Conservation (phyloP, 2,329 filamentous ascomycete genomes). For the Aschersonia sp. region DNA sequence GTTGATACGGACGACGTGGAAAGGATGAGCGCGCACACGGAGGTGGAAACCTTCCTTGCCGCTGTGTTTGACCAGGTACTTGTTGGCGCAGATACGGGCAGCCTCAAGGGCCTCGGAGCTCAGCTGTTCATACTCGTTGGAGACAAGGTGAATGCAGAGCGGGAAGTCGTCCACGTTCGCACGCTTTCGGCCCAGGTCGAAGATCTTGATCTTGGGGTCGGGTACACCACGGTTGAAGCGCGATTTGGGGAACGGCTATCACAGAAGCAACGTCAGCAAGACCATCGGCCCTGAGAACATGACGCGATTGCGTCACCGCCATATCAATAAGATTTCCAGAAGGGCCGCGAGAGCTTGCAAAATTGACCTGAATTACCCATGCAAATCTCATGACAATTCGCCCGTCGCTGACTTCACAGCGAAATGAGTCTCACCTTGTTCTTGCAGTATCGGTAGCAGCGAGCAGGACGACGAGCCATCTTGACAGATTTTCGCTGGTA, state of each 20-base stretch:
- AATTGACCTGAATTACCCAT: no score
- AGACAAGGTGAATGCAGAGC: constrained; percentile 96
- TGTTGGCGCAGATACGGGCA: constrained; percentile 99
- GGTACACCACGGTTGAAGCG: constrained; percentile 99
- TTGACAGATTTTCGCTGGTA: constrained; percentile 48
- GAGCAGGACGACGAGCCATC: constrained; percentile 98
- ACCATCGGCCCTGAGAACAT: not conserved
- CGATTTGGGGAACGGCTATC: constrained; percentile 92
- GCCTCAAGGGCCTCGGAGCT: constrained; percentile 98
- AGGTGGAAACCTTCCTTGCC: constrained; percentile 65
- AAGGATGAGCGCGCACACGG: constrained; percentile 83
- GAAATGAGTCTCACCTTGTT: constrained; percentile 68
- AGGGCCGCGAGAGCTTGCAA: no score
- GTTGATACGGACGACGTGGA: constrained; percentile 99
- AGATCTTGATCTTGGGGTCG: constrained; percentile 82
- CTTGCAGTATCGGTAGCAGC: constrained; percentile 99
- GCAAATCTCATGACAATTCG: no score
- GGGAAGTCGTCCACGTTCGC: constrained; percentile 99
- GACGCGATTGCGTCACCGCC: not conserved
- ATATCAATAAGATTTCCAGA: no score
- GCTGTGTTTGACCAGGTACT: constrained; percentile 65
- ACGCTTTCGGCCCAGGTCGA: constrained; percentile 97
- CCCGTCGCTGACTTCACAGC: no score
- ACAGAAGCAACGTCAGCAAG: constrained; percentile 1
- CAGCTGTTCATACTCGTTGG: constrained; percentile 99